These are phyloP conservation scores for Trypanosoma brucei DNA, from an alignment of 208 protist species.

Conservation along the genomic window DNA sequence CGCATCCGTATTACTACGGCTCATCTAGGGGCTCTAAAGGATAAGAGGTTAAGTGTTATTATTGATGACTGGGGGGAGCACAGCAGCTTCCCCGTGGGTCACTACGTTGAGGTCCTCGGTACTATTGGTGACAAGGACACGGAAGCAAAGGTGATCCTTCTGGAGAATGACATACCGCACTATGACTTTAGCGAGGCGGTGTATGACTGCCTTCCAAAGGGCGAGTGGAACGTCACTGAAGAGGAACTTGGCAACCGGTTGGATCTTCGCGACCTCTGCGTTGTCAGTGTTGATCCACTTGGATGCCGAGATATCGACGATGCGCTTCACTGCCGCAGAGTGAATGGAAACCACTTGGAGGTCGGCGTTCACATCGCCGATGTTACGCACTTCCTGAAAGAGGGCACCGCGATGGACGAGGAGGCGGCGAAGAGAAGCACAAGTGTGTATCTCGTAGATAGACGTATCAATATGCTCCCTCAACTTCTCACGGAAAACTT, in stretches of 20 bases:
- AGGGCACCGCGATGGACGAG: slow-evolving; percentile 90
- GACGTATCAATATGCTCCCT: slow-evolving; percentile 97
- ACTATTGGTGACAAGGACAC: slow-evolving; percentile 92
- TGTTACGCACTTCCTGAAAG: slow-evolving; percentile 93
- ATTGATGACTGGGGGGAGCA: slow-evolving; percentile 93
- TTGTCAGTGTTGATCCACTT: slow-evolving; percentile 94
- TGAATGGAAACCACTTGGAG: slow-evolving; percentile 84
- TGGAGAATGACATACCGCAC: slow-evolving; percentile 92
- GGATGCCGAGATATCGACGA: slow-evolving; percentile 92
- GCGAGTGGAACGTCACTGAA: slow-evolving; percentile 75
- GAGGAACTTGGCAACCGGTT: slow-evolving; percentile 70
- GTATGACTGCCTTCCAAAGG: slow-evolving; percentile 87
- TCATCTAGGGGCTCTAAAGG: slow-evolving; percentile 70
- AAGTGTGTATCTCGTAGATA: slow-evolving; percentile 95
- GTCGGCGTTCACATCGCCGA: slow-evolving; percentile 98
- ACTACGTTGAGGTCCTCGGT: slow-evolving; percentile 92
- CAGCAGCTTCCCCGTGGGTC: slow-evolving; percentile 90
- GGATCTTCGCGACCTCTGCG: slow-evolving; percentile 83
- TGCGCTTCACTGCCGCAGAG: slow-evolving; percentile 76
- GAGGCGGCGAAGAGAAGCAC: slow-evolving; percentile 93
- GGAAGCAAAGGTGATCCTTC: slow-evolving; percentile 91
- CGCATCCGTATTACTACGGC: slow-evolving; percentile 83
- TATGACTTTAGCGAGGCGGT: slow-evolving; percentile 89
- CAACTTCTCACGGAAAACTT: slow-evolving; percentile 94
- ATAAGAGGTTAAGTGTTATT: slow-evolving; percentile 92